These are phyloP conservation scores for Marasmius tenuissimus DNA, from an alignment of 1,284 basidiomycete species.

Conservation along the genomic window DNA sequence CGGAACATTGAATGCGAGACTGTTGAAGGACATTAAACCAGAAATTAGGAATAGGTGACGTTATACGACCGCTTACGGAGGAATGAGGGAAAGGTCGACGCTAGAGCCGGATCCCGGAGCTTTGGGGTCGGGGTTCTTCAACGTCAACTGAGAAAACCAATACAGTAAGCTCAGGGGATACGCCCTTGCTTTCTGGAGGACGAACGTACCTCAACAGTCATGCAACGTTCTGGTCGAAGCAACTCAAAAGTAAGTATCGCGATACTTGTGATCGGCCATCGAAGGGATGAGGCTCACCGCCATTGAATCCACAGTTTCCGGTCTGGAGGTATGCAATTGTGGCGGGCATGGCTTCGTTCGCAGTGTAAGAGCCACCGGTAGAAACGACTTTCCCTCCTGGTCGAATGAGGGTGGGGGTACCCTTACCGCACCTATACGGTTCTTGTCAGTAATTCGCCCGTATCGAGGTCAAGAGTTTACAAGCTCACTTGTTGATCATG, in stretches of 20 bases:
- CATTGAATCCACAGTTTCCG: background rate
- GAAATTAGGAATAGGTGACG: background rate
- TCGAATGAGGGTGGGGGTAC: background rate
- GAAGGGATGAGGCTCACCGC: background rate
- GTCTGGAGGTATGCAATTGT: background rate
- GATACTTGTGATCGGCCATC: background rate
- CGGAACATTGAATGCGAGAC: background rate
- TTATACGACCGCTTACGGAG: background rate
- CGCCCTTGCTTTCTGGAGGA: background rate
- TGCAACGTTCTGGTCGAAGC: background rate
- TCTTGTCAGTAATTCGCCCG: background rate
- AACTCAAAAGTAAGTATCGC: background rate
- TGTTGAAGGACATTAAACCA: background rate
- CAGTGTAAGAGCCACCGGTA: background rate
- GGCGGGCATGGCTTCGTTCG: background rate
- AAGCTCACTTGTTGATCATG: background rate
- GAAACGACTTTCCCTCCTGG: background rate
- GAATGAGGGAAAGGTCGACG: background rate
- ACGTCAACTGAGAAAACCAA: background rate
- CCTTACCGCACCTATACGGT: background rate
- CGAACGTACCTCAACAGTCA: background rate
- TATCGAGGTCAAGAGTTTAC: background rate
- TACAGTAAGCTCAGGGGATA: background rate
- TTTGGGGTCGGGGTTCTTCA: background rate
- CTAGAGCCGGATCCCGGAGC: background rate